Evolutionary conservation across 495 filamentous ascomycete genomes (phyloP), one percentile per base, ranked within the genome.

Genomic region (Pyrenopolyporus hunteri): DNA sequence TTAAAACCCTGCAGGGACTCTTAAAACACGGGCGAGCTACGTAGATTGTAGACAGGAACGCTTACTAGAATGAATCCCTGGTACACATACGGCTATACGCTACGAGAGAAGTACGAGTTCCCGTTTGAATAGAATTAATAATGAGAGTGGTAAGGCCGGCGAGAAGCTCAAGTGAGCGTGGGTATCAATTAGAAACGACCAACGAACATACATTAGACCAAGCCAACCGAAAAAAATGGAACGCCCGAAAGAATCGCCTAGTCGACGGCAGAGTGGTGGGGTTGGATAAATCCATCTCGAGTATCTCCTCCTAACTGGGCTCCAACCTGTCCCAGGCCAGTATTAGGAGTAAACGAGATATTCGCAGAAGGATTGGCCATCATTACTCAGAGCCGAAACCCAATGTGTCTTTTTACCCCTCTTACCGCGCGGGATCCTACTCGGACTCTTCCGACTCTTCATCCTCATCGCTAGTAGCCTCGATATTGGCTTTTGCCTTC

Each of bases 381-480:
- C n/a, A n/a, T n/a, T n/a, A n/a, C n/a, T n/a, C n/a, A n/a, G n/a
- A n/a, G n/a, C n/a, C n/a, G n/a, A n/a, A n/a, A n/a, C n/a, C n/a
- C n/a, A n/a, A n/a, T n/a, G n/a, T n/a, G n/a, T n/a, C n/a, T n/a
- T n/a, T n/a, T n/a, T n/a, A n/a, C n/a, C n/a, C n/a, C n/a, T n/a
- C n/a, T n/a, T n/a, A 20, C 13, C 31, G 3, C 3, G 7, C 7
- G 31, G 13, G 2, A 10, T 13, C 14, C 9, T 22, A 10, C 2
- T 35, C 32, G n/a, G n/a, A n/a, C 11, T 42, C 36, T 1, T 40
- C 36, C 1, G 19, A 16, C 0, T 42, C 37, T 1, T 42, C 19
- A 7, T 85, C 83, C 64, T 87, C 84, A 29, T 88, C 86, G 51
- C 83, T 86, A 0, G 85, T 87, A 3, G 73, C 79, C 36, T 85